These are phyloP conservation scores for Daedaleopsis nitida DNA, from an alignment of 768 basidiomycete genomes.

Conservation along the genomic window DNA sequence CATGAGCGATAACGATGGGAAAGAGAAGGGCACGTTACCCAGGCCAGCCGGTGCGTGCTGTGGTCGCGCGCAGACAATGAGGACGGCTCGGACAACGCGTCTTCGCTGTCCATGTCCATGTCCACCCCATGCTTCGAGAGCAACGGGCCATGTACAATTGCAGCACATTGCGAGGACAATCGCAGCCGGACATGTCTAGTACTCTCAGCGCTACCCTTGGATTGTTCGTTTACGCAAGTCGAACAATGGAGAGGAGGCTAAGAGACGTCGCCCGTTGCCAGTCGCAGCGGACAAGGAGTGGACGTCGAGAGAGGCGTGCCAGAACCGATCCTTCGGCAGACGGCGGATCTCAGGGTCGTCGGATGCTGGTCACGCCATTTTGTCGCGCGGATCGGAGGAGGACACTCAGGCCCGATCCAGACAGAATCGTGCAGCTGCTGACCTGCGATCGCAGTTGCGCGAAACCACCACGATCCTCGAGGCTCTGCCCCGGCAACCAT, in stretches of 20 bases:
- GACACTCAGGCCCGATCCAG: background rate
- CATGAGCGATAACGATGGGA: background rate
- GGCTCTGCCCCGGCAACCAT: background rate
- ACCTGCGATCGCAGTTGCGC: background rate
- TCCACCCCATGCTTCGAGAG: background rate
- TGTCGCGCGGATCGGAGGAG: background rate
- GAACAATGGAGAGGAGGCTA: too few species aligned
- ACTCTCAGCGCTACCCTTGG: background rate
- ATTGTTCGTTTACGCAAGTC: too few species aligned
- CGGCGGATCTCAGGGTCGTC: too few species aligned
- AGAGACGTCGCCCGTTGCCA: too few species aligned
- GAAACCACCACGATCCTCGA: background rate
- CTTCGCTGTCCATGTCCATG: background rate
- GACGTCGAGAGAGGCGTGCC: too few species aligned
- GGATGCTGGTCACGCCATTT: too few species aligned
- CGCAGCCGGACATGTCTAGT: too few species aligned
- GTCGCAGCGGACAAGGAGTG: too few species aligned
- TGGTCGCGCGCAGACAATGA: slow-evolving; percentile 8
- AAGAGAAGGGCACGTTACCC: background rate
- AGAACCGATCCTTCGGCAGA: too few species aligned
- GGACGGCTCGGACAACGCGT: background rate
- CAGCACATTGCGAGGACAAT: background rate
- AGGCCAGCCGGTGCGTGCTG: background rate
- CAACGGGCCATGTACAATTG: background rate
- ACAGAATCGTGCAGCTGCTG: background rate